Evolutionary conservation across 352 stramenopile species (phyloP), one percentile per base, ranked within the genome.

Genomic region (Phytophthora sp.): DNA sequence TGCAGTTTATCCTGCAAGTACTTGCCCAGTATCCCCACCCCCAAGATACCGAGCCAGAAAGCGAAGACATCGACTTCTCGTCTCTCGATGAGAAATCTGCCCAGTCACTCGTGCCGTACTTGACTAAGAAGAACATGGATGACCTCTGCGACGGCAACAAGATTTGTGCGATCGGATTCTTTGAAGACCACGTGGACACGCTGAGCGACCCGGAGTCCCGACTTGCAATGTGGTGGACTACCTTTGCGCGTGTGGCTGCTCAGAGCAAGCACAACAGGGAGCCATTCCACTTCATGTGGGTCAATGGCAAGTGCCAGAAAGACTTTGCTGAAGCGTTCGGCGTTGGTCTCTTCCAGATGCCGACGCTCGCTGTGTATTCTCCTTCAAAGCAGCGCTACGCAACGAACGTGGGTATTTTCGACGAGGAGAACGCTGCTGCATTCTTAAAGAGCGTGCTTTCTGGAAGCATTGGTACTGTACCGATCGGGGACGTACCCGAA

Each of bases 131-230:
- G 8, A 90, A 87, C 44, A 35, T 90, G 11, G 69, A 77, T 18
- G 38, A 79, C 4, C 55, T 86, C 0, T 94, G 86, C 46, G 53
- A 50, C 6, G 81, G 77, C 49, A 86, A 76, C 62, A 88, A 80
- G 24, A 89, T 94, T 54, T 94, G 86, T 64, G 84, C 79, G 5
- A 91, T 94, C 41, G 84, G 80, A 11, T 91, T 94, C 51, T 89
- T 91, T 23, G 79, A 89, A 26, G 71, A 83, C 7, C 80, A 91
- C 52, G 35, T 80, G 2, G 74, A 88, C 35, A 88, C 75, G 0
- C 55, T 88, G 0, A 54, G 16, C 7, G 70, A 87, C 8, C 36
- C 63, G 0, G 65, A 86, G 11, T 92, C 80, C 0, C 46, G 72
- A 1, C 60, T 90, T 20, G 63, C 60, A 18, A 89, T 81, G 36